Conservation (phyloP, 2,329 filamentous ascomycete species). For the Botrytis sinoallii region DNA sequence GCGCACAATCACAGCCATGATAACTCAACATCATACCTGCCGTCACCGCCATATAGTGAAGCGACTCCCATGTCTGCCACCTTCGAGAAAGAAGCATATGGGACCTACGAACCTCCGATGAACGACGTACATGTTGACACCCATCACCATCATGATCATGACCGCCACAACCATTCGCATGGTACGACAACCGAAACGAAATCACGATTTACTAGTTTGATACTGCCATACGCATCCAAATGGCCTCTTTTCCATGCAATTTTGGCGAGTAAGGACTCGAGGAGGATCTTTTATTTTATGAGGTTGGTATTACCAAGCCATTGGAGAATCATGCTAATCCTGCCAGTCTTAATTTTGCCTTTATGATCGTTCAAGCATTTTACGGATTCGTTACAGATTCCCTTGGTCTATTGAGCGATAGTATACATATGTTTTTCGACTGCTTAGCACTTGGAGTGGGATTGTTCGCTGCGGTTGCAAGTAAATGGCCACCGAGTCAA, state of each 20-base stretch:
- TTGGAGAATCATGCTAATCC: constrained; percentile 22
- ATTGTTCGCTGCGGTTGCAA: constrained; percentile 86
- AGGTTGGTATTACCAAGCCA: constrained; percentile 51
- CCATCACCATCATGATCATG: constrained; percentile 29
- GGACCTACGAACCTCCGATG: constrained; percentile 27
- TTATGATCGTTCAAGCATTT: constrained; percentile 92
- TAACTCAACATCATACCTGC: constrained; percentile 19
- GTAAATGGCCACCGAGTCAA: constrained; percentile 90
- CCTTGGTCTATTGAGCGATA: constrained; percentile 90
- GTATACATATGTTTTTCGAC: constrained; percentile 99
- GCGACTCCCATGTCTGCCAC: constrained; percentile 22
- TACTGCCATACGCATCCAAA: constrained; percentile 66
- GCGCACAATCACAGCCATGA: constrained; percentile 20
- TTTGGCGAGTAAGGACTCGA: constrained; percentile 84
- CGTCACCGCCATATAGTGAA: constrained; percentile 30
- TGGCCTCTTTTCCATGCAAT: constrained; percentile 84
- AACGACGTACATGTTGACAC: constrained; percentile 24
- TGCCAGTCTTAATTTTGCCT: constrained; percentile 79
- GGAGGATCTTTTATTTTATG: constrained; percentile 97
- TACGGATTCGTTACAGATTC: constrained; percentile 95
- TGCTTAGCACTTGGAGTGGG: constrained; percentile 90
- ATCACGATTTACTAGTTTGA: constrained; percentile 67
- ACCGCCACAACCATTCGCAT: constrained; percentile 32
- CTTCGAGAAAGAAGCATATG: constrained; percentile 25
- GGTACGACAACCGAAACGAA: constrained; percentile 41